phyloP scores from a whole-genome alignment of 495 filamentous ascomycete species.

The Trichocladium uniseriatum region DNA sequence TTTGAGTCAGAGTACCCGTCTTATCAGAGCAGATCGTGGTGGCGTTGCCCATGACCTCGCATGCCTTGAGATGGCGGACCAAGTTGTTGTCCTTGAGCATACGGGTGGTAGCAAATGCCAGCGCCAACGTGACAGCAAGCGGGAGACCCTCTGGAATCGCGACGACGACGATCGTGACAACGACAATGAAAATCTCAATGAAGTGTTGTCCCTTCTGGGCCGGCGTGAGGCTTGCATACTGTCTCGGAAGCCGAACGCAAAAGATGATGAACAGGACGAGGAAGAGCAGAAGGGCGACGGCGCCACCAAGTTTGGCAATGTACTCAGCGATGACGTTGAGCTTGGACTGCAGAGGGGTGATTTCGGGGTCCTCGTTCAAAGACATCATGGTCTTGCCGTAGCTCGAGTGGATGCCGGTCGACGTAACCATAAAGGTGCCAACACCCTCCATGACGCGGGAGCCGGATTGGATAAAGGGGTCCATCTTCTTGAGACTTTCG shows the following conservation, averaged over 20 bases:
- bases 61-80: constrained; percentile 81
- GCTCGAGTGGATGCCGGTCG: constrained; percentile 76
- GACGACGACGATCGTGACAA: constrained; percentile 91
- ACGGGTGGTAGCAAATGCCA: constrained; percentile 87
- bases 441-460: constrained; percentile 88
- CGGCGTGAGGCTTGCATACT: constrained; percentile 40
- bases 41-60: constrained; percentile 98
- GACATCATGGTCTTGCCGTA: constrained; percentile 94
- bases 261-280: constrained; percentile 92
- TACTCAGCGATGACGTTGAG: constrained; percentile 84
- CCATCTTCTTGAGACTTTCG: constrained; percentile 69
- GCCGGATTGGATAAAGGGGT: constrained; percentile 91
- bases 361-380: constrained; percentile 78
- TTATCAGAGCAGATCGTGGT: constrained; percentile 96
- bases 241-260: constrained; percentile 50
- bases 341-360: constrained; percentile 90
- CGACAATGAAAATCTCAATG: constrained; percentile 86
- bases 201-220: constrained; percentile 79
- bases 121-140: constrained; percentile 82
- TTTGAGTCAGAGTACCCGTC: constrained; percentile 89
- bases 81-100: constrained; percentile 96
- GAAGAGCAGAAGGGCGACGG: constrained; percentile 76
- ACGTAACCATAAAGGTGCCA: constrained; percentile 77
- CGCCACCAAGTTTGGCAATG: constrained; percentile 85
- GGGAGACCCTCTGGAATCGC: constrained; percentile 92